Base-by-base conservation (phyloP, 345 rosid genomes). In the Sonneratia alba region DNA sequence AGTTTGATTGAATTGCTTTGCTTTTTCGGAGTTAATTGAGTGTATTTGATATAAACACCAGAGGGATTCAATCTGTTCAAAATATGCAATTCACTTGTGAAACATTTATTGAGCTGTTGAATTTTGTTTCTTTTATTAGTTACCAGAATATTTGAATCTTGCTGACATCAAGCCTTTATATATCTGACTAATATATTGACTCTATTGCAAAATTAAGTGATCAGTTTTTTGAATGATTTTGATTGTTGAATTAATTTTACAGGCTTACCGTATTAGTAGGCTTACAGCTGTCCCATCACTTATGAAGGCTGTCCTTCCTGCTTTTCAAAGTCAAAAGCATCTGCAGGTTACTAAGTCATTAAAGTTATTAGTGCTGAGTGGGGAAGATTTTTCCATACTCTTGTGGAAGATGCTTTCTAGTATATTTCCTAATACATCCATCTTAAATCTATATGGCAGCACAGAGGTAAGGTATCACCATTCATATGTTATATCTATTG, bases 401-500 rank as follows among this genome's bases (percentile, higher is more conserved):
- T 83, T 95, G 79, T 95, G 97, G 99, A 76, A 85, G 76, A 79
- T 76, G 74, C 89, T 95, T 73, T 80, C 87, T 11, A 79, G 63
- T 56, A 79, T 88, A 77, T 86, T 92, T 68, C 92, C 97, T 12
- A 75, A 81, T 61, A 88, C 89, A 69, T 77, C 86, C 79, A 82
- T 92, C 72, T 79, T 95, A 76, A 95, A 95, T 79, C 78, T 95
- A 67, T 95, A 90, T 81, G 99, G 99, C 76, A 95, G 90, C 77
- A 95, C 99, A 36, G 97, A 95, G 97, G 99, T 92, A 51, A 83
- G 85, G 34, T 63, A 71, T 73, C 56, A 66, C 73, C 70, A 69
- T 61, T 72, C 43, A 37, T 24, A 48, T 69, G 72, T 67, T 66
- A 66, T 16, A 53, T 53, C 14, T 53, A 53, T 53, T 15, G n/a